phyloP scores from a whole-genome alignment of 345 rosid species.

The Odontarrhena argentea region DNA sequence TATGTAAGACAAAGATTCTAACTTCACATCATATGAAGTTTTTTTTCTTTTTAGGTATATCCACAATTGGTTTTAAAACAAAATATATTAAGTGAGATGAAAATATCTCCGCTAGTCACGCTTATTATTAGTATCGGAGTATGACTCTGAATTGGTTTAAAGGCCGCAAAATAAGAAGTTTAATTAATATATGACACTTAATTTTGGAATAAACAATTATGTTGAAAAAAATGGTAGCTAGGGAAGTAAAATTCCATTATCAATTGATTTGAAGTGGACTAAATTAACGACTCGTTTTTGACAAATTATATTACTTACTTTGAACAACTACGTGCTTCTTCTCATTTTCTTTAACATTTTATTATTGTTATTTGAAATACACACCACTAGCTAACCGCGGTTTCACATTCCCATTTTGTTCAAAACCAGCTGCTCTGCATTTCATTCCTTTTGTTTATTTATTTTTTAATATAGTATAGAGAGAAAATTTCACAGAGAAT shows the following conservation, averaged over 20 bases:
- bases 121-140: conserved; percentile 11
- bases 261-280: conserved; percentile 41
- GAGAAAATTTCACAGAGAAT: neutral
- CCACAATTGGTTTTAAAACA: neutral
- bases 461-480: neutral
- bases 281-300: conserved; percentile 37
- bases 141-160: conserved; percentile 22
- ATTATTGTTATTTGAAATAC: neutral
- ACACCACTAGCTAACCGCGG: conserved; percentile 23
- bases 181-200: neutral
- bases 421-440: conserved; percentile 9
- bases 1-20: neutral
- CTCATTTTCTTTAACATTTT: neutral
- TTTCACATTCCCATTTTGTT: conserved; percentile 33
- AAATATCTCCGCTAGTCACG: conserved; percentile 35
- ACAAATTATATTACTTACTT: conserved; percentile 31
- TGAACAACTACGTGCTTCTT: conserved; percentile 29
- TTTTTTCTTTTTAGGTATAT: neutral
- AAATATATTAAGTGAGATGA: neutral
- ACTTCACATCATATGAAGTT: conserved; percentile 8
- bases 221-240: conserved; percentile 28
- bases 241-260: conserved; percentile 49
- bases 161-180: conserved; percentile 41
- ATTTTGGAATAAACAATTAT: conserved; percentile 13
- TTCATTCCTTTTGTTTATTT: conserved; percentile 3